Percentiles rank a stretch among this genome's conserved stretches.
Evolutionary conservation across 805 yeast genomes (phyloP).

Genomic region (Candida andamanensis): DNA sequence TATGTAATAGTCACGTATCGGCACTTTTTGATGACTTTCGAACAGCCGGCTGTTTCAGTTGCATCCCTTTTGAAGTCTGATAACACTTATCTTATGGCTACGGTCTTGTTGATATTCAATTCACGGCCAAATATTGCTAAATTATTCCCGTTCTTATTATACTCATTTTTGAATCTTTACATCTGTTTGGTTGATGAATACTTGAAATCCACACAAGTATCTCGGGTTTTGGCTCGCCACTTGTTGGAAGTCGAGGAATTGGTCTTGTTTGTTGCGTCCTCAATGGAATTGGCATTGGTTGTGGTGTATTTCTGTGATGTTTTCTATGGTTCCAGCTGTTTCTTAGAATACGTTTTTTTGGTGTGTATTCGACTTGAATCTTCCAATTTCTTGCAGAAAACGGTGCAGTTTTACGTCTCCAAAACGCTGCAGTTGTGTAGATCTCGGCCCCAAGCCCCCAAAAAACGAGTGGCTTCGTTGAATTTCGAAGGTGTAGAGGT

Average conservation of each 20-base stretch:
- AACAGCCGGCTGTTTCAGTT: neutral
- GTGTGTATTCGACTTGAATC: conserved; percentile 7
- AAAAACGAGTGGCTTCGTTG: conserved; percentile 18
- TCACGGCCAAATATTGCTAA: conserved; percentile 17
- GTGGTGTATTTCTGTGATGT: conserved; percentile 4
- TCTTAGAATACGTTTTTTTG: conserved; percentile 4
- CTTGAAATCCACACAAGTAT: no score
- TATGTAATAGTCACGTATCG: conserved; percentile 15
- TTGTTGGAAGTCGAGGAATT: no score
- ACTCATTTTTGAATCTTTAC: conserved; percentile 24
- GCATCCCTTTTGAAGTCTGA: conserved; percentile 20
- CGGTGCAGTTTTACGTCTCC: no score
- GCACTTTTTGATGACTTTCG: neutral
- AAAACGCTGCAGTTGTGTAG: no score
- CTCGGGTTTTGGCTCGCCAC: no score
- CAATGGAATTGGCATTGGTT: conserved; percentile 3
- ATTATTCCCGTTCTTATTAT: conserved; percentile 21
- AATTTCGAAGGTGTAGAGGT: conserved; percentile 19
- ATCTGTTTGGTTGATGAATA: conserved; percentile 14
- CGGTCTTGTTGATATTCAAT: conserved; percentile 16
- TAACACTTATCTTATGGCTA: conserved; percentile 21
- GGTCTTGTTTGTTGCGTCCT: conserved; percentile 14
- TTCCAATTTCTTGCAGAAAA: conserved; percentile 6
- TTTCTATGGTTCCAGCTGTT: neutral
- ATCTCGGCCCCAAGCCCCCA: neutral